Base-by-base conservation (phyloP, 2,329 filamentous ascomycete genomes). In the Pseudomassariella vexata region DNA sequence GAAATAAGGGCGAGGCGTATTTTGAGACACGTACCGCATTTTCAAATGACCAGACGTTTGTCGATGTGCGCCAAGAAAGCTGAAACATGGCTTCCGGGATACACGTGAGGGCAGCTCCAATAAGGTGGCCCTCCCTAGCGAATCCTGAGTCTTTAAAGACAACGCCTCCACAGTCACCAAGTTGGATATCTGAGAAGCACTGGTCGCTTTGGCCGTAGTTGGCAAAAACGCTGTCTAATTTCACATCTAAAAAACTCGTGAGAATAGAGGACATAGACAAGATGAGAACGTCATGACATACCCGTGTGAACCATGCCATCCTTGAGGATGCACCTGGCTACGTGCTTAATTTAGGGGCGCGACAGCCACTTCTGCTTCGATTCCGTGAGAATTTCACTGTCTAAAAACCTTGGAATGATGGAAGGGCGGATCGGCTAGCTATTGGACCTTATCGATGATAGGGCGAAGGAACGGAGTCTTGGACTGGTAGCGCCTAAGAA, bases 41-140 rank as follows among this genome's bases (percentile, higher is more conserved):
- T 19, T 47, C 45, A 34, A 50, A 53, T 6, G 48, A 53, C 49
- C 46, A 51, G 12, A 50, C 39, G 12, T 50, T 45, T 4, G 48
- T 52, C 5, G 43, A 16, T 18, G 44, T 47, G 15, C 34, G 32
- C 48, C 44, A 52, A 8, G 36, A 37, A 22, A 48, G 29, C 23
- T 48, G 30, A n/a, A 49, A 32, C 23, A 29, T 39, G 12, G 42
- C 42, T 36, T 52, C 48, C 9, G 45, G 47, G 36, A 47, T 51
- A 23, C 44, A 40, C 24, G 36, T 44, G 30, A 47, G 39, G 21
- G 21, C 27, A 11, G 46, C 39, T 14, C 48, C 47, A 19, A 53
- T 47, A 3, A 45, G 12, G 16, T 44, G 37, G 4, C 47, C 44
- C 3, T 48, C 40, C 20, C 16, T 43, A 2, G 49, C 44, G 19